These are phyloP conservation scores for Morella rubra DNA, from an alignment of 306 rosid species.

Conservation along the genomic window DNA sequence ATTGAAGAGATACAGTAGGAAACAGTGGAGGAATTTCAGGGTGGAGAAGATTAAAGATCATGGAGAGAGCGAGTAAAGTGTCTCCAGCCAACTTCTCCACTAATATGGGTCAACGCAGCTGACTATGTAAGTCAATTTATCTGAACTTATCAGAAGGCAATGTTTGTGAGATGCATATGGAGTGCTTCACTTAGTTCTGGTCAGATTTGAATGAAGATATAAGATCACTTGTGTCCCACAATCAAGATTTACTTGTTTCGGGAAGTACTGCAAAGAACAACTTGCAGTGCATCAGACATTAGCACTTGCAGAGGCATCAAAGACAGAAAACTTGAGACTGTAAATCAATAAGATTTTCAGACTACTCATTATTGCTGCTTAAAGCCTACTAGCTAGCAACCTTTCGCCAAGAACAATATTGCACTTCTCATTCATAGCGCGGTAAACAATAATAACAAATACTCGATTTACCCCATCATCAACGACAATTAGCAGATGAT, in stretches of 20 bases:
- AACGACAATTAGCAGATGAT: neutral
- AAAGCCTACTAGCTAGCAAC: no score
- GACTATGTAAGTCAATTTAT: neutral
- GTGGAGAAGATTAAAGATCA: no score
- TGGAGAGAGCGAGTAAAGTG: neutral
- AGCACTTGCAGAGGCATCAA: no score
- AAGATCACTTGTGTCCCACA: constrained; percentile 5
- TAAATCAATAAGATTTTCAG: no score
- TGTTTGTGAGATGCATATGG: neutral
- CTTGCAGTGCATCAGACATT: no score
- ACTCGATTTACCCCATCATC: neutral
- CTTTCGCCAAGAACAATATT: neutral
- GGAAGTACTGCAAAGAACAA: neutral
- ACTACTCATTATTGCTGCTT: no score
- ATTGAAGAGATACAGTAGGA: no score
- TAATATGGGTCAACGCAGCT: constrained; percentile 7
- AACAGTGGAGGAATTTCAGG: no score
- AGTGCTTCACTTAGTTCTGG: neutral
- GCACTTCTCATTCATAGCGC: constrained; percentile 24
- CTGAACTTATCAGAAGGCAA: neutral
- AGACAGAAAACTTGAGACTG: no score
- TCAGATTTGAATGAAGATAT: constrained; percentile 2
- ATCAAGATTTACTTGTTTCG: constrained; percentile 16
- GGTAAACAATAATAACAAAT: constrained; percentile 21
- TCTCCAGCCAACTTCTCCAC: neutral